A percentile compares a stretch with the other conserved stretches of the same genome.
These are phyloP conservation scores for Protea cynaroides DNA, from an alignment of 164 flowering plant species.

Conservation along the genomic window DNA sequence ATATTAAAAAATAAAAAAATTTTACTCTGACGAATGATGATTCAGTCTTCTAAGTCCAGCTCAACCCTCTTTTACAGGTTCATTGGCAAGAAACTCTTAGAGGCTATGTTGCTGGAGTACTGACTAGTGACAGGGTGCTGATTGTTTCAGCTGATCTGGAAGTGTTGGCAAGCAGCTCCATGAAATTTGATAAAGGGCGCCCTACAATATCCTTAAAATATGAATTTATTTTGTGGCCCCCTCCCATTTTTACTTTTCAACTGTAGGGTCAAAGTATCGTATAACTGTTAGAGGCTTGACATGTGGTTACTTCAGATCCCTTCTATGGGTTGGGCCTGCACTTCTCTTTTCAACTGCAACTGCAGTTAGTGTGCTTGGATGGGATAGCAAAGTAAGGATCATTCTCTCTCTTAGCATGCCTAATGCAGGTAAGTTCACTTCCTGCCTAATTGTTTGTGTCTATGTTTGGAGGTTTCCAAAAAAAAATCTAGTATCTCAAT, in stretches of 20 bases:
- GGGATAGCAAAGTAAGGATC: conserved; percentile 96
- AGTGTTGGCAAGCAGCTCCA: conserved; percentile 63
- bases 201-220: conserved; percentile 93
- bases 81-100: conserved; percentile 98
- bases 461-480: not conserved
- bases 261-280: not conserved
- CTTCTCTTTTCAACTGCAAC: conserved; percentile 92
- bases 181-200: conserved; percentile 81
- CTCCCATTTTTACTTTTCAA: not conserved
- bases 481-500: not conserved
- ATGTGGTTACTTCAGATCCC: conserved; percentile 76
- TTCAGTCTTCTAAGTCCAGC: not conserved
- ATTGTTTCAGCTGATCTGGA: conserved; percentile 85
- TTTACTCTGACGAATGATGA: too few species aligned
- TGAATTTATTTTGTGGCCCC: not conserved
- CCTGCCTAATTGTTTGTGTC: not conserved
- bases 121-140: conserved; percentile 84
- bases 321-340: conserved; percentile 98
- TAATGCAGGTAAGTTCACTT: conserved; percentile 48
- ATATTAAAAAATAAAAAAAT: not conserved
- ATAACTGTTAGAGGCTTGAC: conserved; percentile 39
- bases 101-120: conserved; percentile 89
- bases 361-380: conserved; percentile 78
- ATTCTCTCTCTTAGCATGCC: conserved; percentile 84
- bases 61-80: conserved; percentile 46